Base-by-base conservation (phyloP, 176 grass and related monocot genomes). In the Carex kokanica region DNA sequence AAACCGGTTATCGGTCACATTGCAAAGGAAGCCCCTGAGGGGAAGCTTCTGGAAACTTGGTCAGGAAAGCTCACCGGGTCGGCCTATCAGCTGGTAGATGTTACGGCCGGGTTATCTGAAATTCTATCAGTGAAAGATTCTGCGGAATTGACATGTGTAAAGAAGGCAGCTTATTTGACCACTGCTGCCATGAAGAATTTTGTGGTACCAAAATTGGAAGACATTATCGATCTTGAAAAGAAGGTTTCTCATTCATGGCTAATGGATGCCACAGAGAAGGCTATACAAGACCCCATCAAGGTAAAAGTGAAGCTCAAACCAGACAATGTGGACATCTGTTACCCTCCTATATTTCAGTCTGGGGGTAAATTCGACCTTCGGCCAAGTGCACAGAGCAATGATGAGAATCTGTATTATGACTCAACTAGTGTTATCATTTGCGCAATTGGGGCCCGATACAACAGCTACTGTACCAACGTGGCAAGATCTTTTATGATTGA, bases 281-380 rank as follows among this genome's bases (percentile, higher is more conserved):
- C 81, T 70, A 98, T 95, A 88, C 89, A 93, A 79, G 89, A 94
- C 17, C 92, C 95, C 70, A 29, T 93, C 38, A 98, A 86, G 84
- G 86, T 92, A 57, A 95, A 90, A 81, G 90, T 95, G 17, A 98
- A 98, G 84, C 64, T 98, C 63, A 98, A 95, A 61, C 64, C 87
- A 70, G 92, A 93, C 65, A 95, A 98, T 85, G 89, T 98, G 88
- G 95, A 95, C 53, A 98, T 98, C 83, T 98, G 95, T 62, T 95
- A 95, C 49, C 93, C 93, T 81, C 96, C 93, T 51, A 89, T 98
- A 47, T 98, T 98, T 83, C 93, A 98, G 84, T 93, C 92, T 71
- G 95, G 95, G 32, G 92, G 95, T 5, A 93, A 95, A 88, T 95
- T 95, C 82, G 95, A 98, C 86, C 89, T 98, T 23, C 89, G 82